These are phyloP conservation scores for Gossypium gossypioides DNA, from an alignment of 441 rosid genomes.

Conservation along the genomic window DNA sequence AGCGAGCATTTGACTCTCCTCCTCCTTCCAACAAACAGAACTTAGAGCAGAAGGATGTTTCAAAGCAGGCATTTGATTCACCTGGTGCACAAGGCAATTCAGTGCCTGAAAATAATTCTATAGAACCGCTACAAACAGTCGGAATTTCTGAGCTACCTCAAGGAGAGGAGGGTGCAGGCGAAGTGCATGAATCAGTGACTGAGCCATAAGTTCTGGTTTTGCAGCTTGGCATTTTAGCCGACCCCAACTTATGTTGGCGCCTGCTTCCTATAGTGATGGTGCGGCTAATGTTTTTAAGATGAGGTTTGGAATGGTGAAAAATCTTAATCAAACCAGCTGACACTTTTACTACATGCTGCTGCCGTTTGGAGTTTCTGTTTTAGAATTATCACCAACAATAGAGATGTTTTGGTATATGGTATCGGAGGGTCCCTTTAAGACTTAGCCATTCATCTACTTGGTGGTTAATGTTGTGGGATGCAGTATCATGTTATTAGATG, in stretches of 20 bases:
- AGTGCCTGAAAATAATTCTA: constrained; percentile 15
- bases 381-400: not conserved
- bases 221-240: not conserved
- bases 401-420: not conserved
- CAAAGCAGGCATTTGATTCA: constrained; percentile 21
- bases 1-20: constrained; percentile 11
- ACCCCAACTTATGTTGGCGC: not conserved
- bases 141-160: constrained; percentile 18
- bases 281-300: not conserved
- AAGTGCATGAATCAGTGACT: constrained; percentile 6
- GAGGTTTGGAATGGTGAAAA: not conserved
- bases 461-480: not conserved
- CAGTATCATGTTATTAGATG: not conserved
- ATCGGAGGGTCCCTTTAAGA: not conserved
- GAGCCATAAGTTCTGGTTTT: constrained; percentile 14
- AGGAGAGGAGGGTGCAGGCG: constrained; percentile 15
- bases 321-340: not conserved
- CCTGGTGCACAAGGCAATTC: constrained; percentile 15
- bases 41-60: constrained; percentile 22
- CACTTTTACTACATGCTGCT: not conserved
- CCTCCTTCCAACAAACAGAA: constrained; percentile 12
- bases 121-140: not conserved
- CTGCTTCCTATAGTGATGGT: not conserved
- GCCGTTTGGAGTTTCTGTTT: constrained; percentile 6
- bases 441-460: not conserved